These are phyloP conservation scores for Alopecurus myosuroides DNA, from an alignment of 176 grass and related monocot species.

Conservation along the genomic window DNA sequence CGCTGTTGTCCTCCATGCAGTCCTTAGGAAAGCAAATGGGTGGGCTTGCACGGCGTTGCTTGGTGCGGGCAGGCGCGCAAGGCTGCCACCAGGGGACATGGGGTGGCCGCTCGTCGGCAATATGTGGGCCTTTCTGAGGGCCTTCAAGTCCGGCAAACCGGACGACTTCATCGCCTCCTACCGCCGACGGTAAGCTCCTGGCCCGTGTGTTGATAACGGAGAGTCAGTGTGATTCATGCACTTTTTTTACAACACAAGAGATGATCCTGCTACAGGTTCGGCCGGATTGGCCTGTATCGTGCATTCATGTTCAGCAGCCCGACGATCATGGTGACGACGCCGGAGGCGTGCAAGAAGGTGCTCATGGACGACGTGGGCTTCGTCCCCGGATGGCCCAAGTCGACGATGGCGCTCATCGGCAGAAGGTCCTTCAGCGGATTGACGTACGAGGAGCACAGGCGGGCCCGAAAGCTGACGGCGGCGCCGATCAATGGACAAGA, in stretches of 20 bases:
- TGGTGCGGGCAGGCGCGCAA: conserved; percentile 6
- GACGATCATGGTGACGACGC: conserved; percentile 50
- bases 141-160: conserved; percentile 68
- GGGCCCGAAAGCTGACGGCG: conserved; percentile 56
- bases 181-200: conserved; percentile 38
- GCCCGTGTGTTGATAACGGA: no score
- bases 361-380: conserved; percentile 78
- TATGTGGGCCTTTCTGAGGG: conserved; percentile 76
- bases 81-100: conserved; percentile 79
- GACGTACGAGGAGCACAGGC: conserved; percentile 62
- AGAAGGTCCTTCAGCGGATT: conserved; percentile 68
- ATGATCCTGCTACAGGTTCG: conserved; percentile 44
- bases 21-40: conserved; percentile 27
- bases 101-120: conserved; percentile 74
- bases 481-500: conserved; percentile 83
- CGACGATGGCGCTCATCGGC: conserved; percentile 59
- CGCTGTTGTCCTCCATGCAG: background rate
- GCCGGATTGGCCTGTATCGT: conserved; percentile 56
- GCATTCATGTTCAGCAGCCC: conserved; percentile 90
- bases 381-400: conserved; percentile 74
- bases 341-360: conserved; percentile 70
- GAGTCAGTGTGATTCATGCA: no score
- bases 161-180: conserved; percentile 79
- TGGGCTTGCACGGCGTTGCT: conserved; percentile 39
- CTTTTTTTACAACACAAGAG: no score